Base-by-base conservation (phyloP, 306 rosid genomes). In the Vicia villosa region DNA sequence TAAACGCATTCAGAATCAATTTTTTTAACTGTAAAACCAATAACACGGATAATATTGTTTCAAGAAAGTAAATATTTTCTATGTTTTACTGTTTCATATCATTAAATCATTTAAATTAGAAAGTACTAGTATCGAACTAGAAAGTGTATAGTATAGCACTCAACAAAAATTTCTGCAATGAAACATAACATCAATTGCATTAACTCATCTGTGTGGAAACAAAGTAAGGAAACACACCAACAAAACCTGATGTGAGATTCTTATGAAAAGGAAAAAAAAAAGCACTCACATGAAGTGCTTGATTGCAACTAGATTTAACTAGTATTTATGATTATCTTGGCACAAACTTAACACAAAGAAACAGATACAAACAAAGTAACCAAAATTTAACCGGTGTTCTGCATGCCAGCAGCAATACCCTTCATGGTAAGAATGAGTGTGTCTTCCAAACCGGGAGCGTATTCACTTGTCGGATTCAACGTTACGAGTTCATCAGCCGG, bases 391-490 rank as follows among this genome's bases (percentile, higher is more conserved):
- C 98, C 98, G 0, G 98, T 94, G 96, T 94, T 94, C 82, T 94
- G 98, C 88, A 94, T 12, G 42, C 98, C 98, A 72, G 98, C 98
- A 63, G 98, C 98, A 76, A 94, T 89, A 77, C 98, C 98, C 92
- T 94, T 94, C 98, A 94, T 94, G 45, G 98, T 94, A 78, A 90
- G 81, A 67, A 94, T 90, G 79, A 94, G 96, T 63, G 98, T 90
- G 86, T 94, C 98, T 84, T 94, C 98, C 61, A 94, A 81, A 69
- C 98, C 98, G 6, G 97, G 98, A 0, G 97, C 98, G 19, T 90
- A 94, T 30, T 94, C 98, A 28, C 98, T 94, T 43, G 85, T 87
- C 1, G 96, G 97, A 81, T 94, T 94, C 78, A 94, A 86, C n/a
- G 76, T 40, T 8, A 94, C 77, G 13, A 90, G 97, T 74, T 94